phyloP scores from a whole-genome alignment of 176 grass and related monocot genomes.

The Zea luxurians region DNA sequence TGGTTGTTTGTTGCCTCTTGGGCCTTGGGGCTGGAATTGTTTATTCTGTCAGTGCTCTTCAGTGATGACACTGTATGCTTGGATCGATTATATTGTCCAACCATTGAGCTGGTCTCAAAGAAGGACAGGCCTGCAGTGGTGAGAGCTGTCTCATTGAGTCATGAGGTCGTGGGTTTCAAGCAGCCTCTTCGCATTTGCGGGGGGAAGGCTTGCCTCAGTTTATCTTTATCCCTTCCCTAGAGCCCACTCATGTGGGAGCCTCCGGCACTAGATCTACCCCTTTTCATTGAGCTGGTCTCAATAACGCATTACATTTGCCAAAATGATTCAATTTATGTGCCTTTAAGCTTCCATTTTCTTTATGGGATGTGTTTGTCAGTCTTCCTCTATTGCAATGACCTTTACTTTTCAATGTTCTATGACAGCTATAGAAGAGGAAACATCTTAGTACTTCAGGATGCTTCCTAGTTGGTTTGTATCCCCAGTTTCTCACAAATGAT shows the following conservation, averaged over 20 bases:
- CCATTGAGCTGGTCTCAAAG: no score
- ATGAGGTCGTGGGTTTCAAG: no score
- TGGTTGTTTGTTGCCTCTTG: not conserved
- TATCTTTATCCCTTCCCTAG: no score
- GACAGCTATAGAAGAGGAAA: not conserved
- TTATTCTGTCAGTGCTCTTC: not conserved
- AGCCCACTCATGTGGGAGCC: no score
- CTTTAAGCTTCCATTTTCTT: conserved; percentile 1
- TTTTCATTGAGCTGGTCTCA: not conserved
- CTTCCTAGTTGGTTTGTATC: not conserved
- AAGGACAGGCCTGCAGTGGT: no score
- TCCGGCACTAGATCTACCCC: no score
- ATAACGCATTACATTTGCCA: not conserved
- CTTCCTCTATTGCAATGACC: not conserved
- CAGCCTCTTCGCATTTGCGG: no score
- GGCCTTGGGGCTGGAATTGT: not conserved
- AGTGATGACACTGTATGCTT: not conserved
- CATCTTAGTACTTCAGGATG: not conserved
- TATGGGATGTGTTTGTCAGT: not conserved
- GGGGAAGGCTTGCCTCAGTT: no score
- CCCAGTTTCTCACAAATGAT: not conserved
- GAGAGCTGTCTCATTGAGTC: no score
- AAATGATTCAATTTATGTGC: not conserved
- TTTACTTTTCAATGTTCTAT: not conserved
- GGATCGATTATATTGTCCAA: not conserved